Base-by-base conservation (phyloP, 768 basidiomycete genomes). In the Tylopilus vinaceipallidus region DNA sequence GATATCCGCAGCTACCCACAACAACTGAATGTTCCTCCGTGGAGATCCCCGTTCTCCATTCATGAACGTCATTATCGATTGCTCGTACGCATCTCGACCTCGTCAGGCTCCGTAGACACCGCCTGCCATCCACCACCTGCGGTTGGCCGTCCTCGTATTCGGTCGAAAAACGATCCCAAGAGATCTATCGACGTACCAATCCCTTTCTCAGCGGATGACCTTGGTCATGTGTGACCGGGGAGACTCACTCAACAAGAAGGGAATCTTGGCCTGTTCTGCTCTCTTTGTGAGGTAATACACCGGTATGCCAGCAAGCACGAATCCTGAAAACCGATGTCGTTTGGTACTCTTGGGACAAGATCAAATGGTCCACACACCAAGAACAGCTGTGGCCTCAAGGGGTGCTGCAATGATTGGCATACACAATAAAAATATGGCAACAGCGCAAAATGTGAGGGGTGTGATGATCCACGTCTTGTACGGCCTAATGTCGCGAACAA, bases 381-480 rank as follows among this genome's bases (percentile, higher is more conserved):
- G 75, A 6, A 93, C 95, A 8, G 93, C 84, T 6, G 90, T 66
- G 0, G 95, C 93, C 65, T 95, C 88, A 13, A 85, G 71, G 7
- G 95, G 95, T 19, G 95, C 94, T 3, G 95, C 95, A 49, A 95
- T 86, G 43, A 95, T 76, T 2, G 95, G 94, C 91, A 99, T 95
- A 60, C 86, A 88, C 10, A 99, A 73, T 45, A 98, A 75, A 71
- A 54, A 50, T 49, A 63, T 26, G 5, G 54, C 50, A 37, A 93
- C 91, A 27, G 78, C 85, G 60, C 93, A 95, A 68, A 98, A 98
- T 5, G 75, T 82, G 26, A 98, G 73, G 2, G 95, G 95, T 0
- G 95, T 98, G 32, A 81, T 78, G 29, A 97, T 87, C 85, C 86
- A 97, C 6, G 92, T 89, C 60, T 82, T 89, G 65, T 98, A 98